phyloP scores from a whole-genome alignment of 345 rosid species.

The Combretum micranthum region DNA sequence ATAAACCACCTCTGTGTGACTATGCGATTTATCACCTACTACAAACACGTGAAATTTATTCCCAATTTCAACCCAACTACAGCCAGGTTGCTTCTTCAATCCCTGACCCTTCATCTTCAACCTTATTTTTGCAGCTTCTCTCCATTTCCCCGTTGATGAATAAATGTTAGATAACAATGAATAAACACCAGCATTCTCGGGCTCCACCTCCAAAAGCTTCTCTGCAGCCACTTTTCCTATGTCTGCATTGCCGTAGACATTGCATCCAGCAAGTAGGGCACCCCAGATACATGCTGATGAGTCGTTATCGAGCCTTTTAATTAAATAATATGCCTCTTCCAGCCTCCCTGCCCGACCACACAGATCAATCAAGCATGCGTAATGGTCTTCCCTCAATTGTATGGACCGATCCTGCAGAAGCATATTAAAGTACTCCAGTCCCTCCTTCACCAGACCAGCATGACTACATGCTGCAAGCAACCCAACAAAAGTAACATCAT shows the following conservation, averaged over 20 bases:
- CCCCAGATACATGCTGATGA: conserved; percentile 48
- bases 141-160: conserved; percentile 42
- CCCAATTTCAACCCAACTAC: conserved; percentile 61
- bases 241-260: conserved; percentile 32
- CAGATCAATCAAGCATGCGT: conserved; percentile 61
- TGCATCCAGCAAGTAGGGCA: conserved; percentile 64
- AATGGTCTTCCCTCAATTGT: conserved; percentile 53
- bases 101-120: conserved; percentile 52
- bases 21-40: conserved; percentile 48
- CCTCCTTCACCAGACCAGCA: conserved; percentile 63
- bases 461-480: conserved; percentile 69
- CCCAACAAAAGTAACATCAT: conserved; percentile 54
- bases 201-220: conserved; percentile 39
- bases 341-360: conserved; percentile 63
- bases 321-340: conserved; percentile 38
- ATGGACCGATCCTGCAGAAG: conserved; percentile 38
- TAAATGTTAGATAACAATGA: conserved; percentile 52
- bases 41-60: conserved; percentile 41
- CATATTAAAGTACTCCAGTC: conserved; percentile 42
- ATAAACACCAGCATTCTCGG: conserved; percentile 47
- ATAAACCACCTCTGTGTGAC: conserved; percentile 25
- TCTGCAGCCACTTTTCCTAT: conserved; percentile 49
- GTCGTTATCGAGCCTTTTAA: conserved; percentile 21
- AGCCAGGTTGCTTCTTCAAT: conserved; percentile 68
- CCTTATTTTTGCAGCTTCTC: conserved; percentile 47